Base-by-base conservation (phyloP, 2,329 filamentous ascomycete species). In the Sordariomycetes sp. region DNA sequence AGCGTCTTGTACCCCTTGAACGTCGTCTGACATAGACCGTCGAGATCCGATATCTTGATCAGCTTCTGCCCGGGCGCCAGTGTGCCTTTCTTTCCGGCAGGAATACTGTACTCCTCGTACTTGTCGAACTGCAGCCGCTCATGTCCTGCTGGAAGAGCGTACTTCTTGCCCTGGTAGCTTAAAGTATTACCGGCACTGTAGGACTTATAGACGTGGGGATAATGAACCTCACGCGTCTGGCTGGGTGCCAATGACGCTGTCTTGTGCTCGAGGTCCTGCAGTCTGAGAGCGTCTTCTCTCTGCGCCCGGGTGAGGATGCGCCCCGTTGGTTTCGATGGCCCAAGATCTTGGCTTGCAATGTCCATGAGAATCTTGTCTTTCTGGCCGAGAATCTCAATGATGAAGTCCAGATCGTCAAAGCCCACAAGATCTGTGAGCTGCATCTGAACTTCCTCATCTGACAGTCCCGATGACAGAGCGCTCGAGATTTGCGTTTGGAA, bases 1-100 rank as follows among this genome's bases (percentile, higher is more conserved):
- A 98, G 71, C 4, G 83, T 64, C 59, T 88, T 90, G 66, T 98
- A 98, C 0, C 88, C 88, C 51, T 82, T 85, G 64, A 98, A 98
- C 0, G 92, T 98, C n/a, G 75, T 77, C 40, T 77, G 74, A 48
- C 92, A 98, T 19, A 98, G 68, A 0, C 85, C 86, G 55, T 98
- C 92, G 64, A 98, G 71, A 4, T 87, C 82, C 6, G 72, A 66
- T 39, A 98, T 90, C 21, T 78, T 64, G 15, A 98, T 66, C 11
- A 96, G 70, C 48, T 76, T 86, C 47, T 84, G 82, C 5, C 82
- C 79, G 2, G 68, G 72, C 11, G 75, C 81, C 11, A 94, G 66
- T 1, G 70, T 78, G 1, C 87, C 88, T 23, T 90, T 80, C 44
- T 79, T 80, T 0, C 79, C 74, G 2, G 92, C 88, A 1, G 93